Base-by-base conservation (phyloP, 2,329 filamentous ascomycete genomes). In the Peltaster fructicola region DNA sequence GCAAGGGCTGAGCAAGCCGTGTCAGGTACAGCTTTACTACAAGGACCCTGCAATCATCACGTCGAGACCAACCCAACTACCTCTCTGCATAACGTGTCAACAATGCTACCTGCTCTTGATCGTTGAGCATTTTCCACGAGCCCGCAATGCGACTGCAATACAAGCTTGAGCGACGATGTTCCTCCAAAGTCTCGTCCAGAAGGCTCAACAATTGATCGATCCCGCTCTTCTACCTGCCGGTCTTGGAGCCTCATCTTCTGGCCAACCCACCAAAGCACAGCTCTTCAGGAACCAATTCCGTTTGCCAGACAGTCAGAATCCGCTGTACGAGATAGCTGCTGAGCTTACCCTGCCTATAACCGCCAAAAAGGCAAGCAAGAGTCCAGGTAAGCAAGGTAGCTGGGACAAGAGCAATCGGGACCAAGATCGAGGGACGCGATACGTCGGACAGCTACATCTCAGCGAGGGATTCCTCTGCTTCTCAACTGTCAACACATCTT, bases 261-360 rank as follows among this genome's bases (percentile, higher is more conserved):
- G 88, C 53, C 76, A 80, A 48, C 82, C 84, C 24, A 85, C 84
- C 46, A 95, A 93, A 58, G 73, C 82, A 28, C 75, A 77, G 25
- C 69, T 95, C 30, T 98, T 95, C 59, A 82, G 88, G 57, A 75
- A 77, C 51, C 88, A 98, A 55, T 98, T 98, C 59, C 80, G 88
- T 38, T 74, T 98, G 16, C 88, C 88, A 22, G 72, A 81, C 45
- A 76, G 80, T 18, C 85, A 98, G 55, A 84, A 78, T 34, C 88
- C 88, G 28, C 66, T 95, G 30, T 82, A 90, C 56, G 88, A 98
- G 60, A 93, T 98, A 55, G 82, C 78, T 32, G 84, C 88, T 45
- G 88, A 98, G 59, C 69, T 98, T 31, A 90, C 82, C 29, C 78
- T 98, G 30, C 27, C 72, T 68, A 25, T 24, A 7, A 33, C 68